These are phyloP conservation scores for Dothistroma septosporum DNA, from an alignment of 2,329 filamentous ascomycete genomes.

Conservation along the genomic window DNA sequence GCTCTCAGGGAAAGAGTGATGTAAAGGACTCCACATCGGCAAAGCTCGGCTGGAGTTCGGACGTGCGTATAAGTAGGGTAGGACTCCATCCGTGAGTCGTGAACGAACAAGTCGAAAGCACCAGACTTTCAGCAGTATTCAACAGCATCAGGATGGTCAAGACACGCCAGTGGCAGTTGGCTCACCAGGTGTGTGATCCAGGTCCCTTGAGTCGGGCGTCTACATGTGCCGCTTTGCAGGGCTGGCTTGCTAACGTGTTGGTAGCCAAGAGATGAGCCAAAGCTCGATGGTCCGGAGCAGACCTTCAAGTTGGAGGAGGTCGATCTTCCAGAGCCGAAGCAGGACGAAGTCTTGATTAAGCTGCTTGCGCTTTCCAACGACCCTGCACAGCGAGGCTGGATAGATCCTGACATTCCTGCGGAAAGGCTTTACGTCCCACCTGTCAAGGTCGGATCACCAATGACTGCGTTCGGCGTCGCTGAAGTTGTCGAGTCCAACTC, in stretches of 20 bases:
- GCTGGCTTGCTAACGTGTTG: background rate
- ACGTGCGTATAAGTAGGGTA: background rate
- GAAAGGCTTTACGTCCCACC: constrained; percentile 47
- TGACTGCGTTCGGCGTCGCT: constrained; percentile 36
- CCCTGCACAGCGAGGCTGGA: constrained; percentile 52
- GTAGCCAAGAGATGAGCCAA: constrained; percentile 35
- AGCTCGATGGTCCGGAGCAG: constrained; percentile 37
- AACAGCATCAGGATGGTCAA: constrained; percentile 55
- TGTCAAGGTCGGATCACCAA: constrained; percentile 39
- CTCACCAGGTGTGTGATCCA: constrained; percentile 26
- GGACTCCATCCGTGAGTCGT: background rate
- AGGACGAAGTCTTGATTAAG: constrained; percentile 47
- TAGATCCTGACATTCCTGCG: constrained; percentile 36
- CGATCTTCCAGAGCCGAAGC: constrained; percentile 27
- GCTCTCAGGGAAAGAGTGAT: background rate
- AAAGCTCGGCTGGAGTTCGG: constrained; percentile 7
- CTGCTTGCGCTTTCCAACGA: constrained; percentile 50
- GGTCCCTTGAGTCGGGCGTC: background rate
- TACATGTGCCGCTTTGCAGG: background rate
- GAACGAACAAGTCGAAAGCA: background rate
- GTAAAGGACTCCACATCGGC: background rate
- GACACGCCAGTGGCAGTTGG: constrained; percentile 44
- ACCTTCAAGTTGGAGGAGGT: constrained; percentile 41
- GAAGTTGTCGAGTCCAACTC: constrained; percentile 39
- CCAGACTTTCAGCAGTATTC: background rate